Evolutionary conservation across 192 early-diverging fungal genomes (phyloP).

Genomic region (Funneliformis mosseae): DNA sequence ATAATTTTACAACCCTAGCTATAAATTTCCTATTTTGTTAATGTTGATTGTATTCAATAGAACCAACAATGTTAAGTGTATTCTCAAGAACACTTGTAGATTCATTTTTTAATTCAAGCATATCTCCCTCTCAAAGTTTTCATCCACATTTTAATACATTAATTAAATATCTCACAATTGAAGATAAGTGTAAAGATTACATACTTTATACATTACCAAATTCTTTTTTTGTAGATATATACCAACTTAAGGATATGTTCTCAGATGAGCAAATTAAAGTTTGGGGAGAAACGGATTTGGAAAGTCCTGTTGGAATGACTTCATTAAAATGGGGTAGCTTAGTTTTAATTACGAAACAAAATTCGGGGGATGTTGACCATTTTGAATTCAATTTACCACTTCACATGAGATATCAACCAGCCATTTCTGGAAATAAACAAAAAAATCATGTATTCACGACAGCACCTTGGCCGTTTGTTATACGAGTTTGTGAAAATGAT

Average conservation of each 20-base stretch:
- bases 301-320: not conserved
- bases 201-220: not conserved
- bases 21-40: not conserved
- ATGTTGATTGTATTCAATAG: not conserved
- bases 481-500: not conserved
- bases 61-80: not conserved
- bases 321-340: constrained; percentile 16
- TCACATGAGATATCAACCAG: constrained; percentile 19
- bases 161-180: not conserved
- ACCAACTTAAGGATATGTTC: not conserved
- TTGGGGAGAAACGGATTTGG: constrained; percentile 11
- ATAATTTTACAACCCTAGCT: not conserved
- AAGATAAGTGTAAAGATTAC: not conserved
- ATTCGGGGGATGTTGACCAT: not conserved
- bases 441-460: not conserved
- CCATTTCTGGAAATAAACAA: not conserved
- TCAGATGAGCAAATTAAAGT: not conserved
- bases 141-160: not conserved
- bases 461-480: not conserved
- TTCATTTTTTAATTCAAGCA: constrained; percentile 11
- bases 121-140: not conserved
- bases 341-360: not conserved
- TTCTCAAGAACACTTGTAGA: not conserved
- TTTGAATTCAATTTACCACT: constrained; percentile 7
- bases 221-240: constrained; percentile 18